These are phyloP conservation scores for Knufia fluminis DNA, from an alignment of 2,329 filamentous ascomycete genomes.

Conservation along the genomic window DNA sequence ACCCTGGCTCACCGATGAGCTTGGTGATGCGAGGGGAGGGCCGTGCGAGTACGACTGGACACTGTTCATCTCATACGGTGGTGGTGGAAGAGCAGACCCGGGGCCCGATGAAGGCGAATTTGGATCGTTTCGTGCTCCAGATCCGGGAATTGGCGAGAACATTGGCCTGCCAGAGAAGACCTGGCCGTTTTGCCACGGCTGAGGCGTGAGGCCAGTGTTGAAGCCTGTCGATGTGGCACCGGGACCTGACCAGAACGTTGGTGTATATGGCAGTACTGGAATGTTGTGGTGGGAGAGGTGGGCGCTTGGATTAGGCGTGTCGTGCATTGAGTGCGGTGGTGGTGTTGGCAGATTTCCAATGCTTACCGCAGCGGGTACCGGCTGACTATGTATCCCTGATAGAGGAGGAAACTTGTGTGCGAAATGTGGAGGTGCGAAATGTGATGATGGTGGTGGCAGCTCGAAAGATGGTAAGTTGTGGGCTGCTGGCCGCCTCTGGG, in stretches of 20 bases:
- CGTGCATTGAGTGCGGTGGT: conserved; percentile 45
- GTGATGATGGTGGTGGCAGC: conserved; percentile 54
- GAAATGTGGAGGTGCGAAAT: conserved; percentile 36
- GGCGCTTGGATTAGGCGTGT: conserved; percentile 43
- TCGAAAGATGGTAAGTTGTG: conserved; percentile 60
- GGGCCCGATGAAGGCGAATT: conserved; percentile 54
- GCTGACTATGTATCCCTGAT: conserved; percentile 25
- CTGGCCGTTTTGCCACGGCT: conserved; percentile 35
- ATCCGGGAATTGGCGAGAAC: conserved; percentile 50
- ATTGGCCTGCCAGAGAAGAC: conserved; percentile 39
- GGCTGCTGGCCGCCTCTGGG: conserved; percentile 60
- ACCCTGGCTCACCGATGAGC: conserved; percentile 26
- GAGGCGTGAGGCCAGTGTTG: conserved; percentile 38
- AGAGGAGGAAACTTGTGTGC: conserved; percentile 42
- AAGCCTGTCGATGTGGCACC: conserved; percentile 50
- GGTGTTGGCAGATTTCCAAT: conserved; percentile 56
- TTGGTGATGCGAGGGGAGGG: conserved; percentile 13
- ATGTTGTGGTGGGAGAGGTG: conserved; percentile 45
- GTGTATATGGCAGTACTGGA: conserved; percentile 49
- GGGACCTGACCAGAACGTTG: conserved; percentile 49
- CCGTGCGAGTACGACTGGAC: conserved; percentile 13
- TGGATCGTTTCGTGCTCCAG: conserved; percentile 43
- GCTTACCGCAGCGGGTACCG: conserved; percentile 43
- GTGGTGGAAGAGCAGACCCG: conserved; percentile 47
- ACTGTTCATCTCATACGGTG: conserved; percentile 57